A percentile compares a stretch with the other conserved stretches of the same genome.
Conservation (phyloP, 169 alveolate genomes). For the Eimeria maxima region DNA sequence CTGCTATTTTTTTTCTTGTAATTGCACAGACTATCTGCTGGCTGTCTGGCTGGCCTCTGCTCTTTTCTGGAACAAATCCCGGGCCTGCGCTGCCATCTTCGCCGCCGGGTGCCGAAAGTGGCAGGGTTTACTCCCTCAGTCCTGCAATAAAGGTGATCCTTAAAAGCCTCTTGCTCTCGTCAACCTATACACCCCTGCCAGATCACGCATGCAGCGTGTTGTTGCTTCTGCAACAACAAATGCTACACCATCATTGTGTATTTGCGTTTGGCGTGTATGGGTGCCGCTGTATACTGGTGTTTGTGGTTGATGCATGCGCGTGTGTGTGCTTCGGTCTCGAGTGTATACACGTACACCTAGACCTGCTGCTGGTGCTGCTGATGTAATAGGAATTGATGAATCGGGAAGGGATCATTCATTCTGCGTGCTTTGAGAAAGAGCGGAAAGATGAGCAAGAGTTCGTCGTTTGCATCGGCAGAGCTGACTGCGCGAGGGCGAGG, state of each 20-base stretch:
- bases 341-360: not conserved
- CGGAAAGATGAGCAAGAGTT: not conserved
- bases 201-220: not conserved
- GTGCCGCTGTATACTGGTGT: not conserved
- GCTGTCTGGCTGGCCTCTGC: slow-evolving; percentile 60
- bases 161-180: not conserved
- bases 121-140: slow-evolving; percentile 20
- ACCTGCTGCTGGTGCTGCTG: not conserved
- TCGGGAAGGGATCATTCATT: slow-evolving; percentile 13
- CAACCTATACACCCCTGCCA: not conserved
- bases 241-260: not conserved
- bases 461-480: slow-evolving; percentile 54
- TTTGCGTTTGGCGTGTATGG: not conserved
- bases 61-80: not conserved
- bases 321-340: not conserved
- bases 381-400: slow-evolving; percentile 34
- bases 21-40: slow-evolving; percentile 38
- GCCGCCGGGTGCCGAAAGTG: not conserved
- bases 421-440: slow-evolving; percentile 28
- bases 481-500: slow-evolving; percentile 45
- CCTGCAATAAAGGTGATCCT: slow-evolving; percentile 20
- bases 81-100: not conserved
- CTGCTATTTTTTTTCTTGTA: not conserved
- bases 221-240: not conserved
- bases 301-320: not conserved